Evolutionary conservation across 257 asterid genomes (phyloP).

Genomic region (Apocynum venetum): DNA sequence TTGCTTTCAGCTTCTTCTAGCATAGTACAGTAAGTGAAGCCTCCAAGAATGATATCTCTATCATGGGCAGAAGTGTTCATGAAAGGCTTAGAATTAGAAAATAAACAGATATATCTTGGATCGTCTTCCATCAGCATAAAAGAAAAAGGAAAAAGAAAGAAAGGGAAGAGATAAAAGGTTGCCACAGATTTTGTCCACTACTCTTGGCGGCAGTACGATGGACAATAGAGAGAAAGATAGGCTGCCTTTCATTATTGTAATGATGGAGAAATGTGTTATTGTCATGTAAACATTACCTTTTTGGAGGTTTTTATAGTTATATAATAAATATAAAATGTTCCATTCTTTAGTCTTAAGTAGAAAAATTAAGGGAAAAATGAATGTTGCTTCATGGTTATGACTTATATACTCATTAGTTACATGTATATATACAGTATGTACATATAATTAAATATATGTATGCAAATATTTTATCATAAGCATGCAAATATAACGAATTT

Average conservation of each 20-base stretch:
- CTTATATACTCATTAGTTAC: too few species aligned
- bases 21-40: conserved; percentile 14
- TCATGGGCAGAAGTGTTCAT: background rate
- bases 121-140: background rate
- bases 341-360: too few species aligned
- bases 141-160: background rate
- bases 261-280: conserved; percentile 14
- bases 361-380: too few species aligned
- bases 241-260: conserved; percentile 13
- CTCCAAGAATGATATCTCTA: conserved; percentile 24
- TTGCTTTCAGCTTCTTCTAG: conserved; percentile 25
- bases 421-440: too few species aligned
- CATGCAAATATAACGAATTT: too few species aligned
- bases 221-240: background rate
- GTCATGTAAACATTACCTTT: conserved; percentile 4
- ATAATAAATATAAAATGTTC: background rate
- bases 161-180: background rate
- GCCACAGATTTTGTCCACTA: conserved; percentile 19
- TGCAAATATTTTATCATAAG: too few species aligned
- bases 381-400: background rate
- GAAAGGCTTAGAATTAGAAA: background rate
- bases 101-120: conserved; percentile 11
- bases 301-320: background rate
- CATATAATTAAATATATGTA: too few species aligned
- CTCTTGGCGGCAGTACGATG: conserved; percentile 17